A percentile compares a stretch with the other conserved stretches of the same genome.
Conservation (phyloP, 176 grass and related monocot genomes). For the Paspalum notatum region DNA sequence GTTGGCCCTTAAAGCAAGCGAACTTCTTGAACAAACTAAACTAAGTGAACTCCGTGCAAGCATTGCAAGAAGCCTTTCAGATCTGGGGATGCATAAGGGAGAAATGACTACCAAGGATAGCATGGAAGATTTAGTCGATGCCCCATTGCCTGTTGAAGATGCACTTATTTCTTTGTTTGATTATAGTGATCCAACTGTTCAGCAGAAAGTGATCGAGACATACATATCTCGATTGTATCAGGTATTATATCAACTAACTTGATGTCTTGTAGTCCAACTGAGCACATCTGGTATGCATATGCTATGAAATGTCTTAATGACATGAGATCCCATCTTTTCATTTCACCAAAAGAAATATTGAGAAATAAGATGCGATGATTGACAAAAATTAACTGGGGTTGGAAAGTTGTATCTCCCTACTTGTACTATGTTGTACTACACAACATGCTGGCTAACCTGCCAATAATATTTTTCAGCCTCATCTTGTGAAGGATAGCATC, state of each 20-base stretch:
- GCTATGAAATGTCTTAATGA: conserved; percentile 1
- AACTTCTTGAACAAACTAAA: conserved; percentile 99
- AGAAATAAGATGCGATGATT: conserved; percentile 7
- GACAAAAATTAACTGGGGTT: neutral
- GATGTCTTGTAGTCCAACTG: neutral
- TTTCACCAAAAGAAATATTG: neutral
- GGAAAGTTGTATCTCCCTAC: conserved; percentile 28
- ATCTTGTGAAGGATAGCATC: conserved; percentile 78
- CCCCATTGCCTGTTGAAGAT: conserved; percentile 89
- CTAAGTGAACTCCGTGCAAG: conserved; percentile 82
- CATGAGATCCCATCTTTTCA: conserved; percentile 7
- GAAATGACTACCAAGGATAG: conserved; percentile 68
- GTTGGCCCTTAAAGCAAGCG: conserved; percentile 94
- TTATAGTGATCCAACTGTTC: conserved; percentile 73
- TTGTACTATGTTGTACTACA: neutral
- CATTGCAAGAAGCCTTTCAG: conserved; percentile 85
- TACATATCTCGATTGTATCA: conserved; percentile 92
- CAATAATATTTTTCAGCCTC: conserved; percentile 64
- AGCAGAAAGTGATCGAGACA: conserved; percentile 82
- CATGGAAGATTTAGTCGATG: conserved; percentile 84
- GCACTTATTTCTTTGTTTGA: conserved; percentile 93
- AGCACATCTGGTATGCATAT: neutral
- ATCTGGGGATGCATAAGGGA: conserved; percentile 75
- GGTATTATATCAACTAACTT: conserved; percentile 48
- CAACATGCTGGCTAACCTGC: conserved; percentile 36